A percentile compares a stretch with the other conserved stretches of the same genome.
Conservation (phyloP, 2,329 filamentous ascomycete genomes). For the Beauveria medogensis region DNA sequence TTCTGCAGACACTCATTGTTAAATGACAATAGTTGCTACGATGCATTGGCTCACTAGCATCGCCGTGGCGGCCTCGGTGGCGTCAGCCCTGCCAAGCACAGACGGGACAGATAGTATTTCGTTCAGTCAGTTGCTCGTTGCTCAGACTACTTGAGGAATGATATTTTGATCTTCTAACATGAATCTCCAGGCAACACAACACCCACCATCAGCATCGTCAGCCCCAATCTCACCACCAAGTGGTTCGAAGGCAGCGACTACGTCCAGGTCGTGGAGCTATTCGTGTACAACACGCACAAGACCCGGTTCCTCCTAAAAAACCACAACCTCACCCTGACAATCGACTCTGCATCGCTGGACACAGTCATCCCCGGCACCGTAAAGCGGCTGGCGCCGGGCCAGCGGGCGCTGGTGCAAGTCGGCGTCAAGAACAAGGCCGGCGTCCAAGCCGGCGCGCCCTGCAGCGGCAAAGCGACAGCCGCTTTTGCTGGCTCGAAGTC, state of each 20-base stretch:
- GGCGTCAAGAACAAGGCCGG: slow-evolving; percentile 13
- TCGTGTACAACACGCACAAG: slow-evolving; percentile 11
- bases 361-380: slow-evolving; percentile 10
- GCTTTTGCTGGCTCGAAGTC: background rate
- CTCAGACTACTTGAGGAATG: background rate
- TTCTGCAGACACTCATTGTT: background rate
- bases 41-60: slow-evolving; percentile 2
- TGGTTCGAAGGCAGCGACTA: slow-evolving; percentile 9
- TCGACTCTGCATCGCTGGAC: slow-evolving; percentile 6
- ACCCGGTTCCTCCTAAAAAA: slow-evolving; percentile 1
- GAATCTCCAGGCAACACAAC: background rate
- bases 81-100: background rate
- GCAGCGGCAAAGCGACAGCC: slow-evolving; percentile 5
- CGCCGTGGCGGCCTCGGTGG: background rate
- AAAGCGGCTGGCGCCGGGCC: slow-evolving; percentile 12
- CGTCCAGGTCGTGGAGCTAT: slow-evolving; percentile 12
- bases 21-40: background rate
- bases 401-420: slow-evolving; percentile 9
- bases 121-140: background rate
- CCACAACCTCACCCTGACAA: slow-evolving; percentile 1
- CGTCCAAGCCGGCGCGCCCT: slow-evolving; percentile 5
- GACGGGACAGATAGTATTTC: background rate
- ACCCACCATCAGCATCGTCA: background rate
- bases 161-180: too few relatives aligned
- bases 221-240: slow-evolving; percentile 11